Percentiles rank a stretch among this genome's conserved stretches.
Evolutionary conservation across 257 asterid species (phyloP).

Genomic region (Solanum rostratum): DNA sequence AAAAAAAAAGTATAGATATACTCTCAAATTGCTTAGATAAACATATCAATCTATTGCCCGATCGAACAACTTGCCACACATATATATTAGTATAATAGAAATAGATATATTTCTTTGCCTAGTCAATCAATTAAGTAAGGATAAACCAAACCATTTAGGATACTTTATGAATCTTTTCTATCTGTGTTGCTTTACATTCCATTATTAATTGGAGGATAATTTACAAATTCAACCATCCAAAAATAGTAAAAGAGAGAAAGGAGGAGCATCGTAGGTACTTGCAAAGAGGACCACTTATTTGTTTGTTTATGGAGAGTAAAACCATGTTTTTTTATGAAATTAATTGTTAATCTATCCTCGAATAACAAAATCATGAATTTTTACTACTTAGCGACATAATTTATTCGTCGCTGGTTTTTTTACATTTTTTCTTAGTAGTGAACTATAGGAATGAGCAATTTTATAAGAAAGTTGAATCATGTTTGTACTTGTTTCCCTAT

Average conservation of each 20-base stretch:
- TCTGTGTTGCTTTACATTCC: not conserved
- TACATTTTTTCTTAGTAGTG: not conserved
- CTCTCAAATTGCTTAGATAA: too few relatives aligned
- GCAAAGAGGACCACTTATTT: too few relatives aligned
- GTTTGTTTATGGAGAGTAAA: too few relatives aligned
- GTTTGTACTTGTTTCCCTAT: not conserved
- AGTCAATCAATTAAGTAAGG: not conserved
- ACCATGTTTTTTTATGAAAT: not conserved
- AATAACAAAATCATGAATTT: not conserved
- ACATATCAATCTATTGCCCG: too few relatives aligned
- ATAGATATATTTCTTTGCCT: not conserved
- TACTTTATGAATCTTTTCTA: not conserved
- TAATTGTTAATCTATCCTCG: not conserved
- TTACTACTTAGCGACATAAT: not conserved
- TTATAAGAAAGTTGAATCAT: not conserved
- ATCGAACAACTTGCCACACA: too few relatives aligned
- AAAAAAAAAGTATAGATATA: too few relatives aligned
- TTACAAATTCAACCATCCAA: too few relatives aligned
- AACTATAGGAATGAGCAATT: not conserved
- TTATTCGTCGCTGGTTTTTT: not conserved
- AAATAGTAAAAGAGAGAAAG: too few relatives aligned
- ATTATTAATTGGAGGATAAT: not conserved
- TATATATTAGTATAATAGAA: too few relatives aligned
- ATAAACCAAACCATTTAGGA: too few relatives aligned
- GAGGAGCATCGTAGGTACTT: too few relatives aligned